Percentiles rank a stretch among this genome's conserved stretches.
These are phyloP conservation scores for Aureobasidium sp. DNA, from an alignment of 2,329 filamentous ascomycete species.

Conservation along the genomic window DNA sequence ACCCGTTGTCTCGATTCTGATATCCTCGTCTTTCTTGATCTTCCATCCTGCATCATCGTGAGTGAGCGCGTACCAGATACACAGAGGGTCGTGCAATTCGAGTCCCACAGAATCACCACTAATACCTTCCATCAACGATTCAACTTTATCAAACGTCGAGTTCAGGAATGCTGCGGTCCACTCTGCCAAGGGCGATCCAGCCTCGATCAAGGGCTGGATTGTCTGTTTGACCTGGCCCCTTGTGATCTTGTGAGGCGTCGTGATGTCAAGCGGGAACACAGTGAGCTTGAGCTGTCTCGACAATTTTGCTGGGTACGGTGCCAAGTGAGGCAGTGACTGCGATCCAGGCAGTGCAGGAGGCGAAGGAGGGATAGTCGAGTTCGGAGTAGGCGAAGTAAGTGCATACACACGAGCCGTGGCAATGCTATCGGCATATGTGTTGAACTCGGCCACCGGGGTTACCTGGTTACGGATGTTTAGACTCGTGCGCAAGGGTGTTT, in stretches of 20 bases:
- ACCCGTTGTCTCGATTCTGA: constrained; percentile 79
- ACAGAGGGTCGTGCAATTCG: constrained; percentile 42
- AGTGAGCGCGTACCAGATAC: constrained; percentile 28
- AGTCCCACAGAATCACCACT: constrained; percentile 33
- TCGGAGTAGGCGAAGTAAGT: constrained; percentile 52
- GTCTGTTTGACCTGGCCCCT: constrained; percentile 33
- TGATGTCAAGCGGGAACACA: constrained; percentile 45
- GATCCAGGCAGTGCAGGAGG: constrained; percentile 38
- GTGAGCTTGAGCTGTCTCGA: constrained; percentile 38
- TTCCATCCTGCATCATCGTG: constrained; percentile 28
- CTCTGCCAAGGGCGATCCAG: constrained; percentile 37
- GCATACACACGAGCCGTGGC: constrained; percentile 44
- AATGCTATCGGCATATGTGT: constrained; percentile 73
- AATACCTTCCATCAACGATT: constrained; percentile 32
- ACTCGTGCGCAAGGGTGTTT: constrained; percentile 26
- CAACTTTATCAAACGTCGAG: constrained; percentile 41
- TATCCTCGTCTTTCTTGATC: constrained; percentile 57
- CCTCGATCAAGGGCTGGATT: constrained; percentile 24
- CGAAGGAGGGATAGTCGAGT: constrained; percentile 68
- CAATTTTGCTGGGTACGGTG: constrained; percentile 37
- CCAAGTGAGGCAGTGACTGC: constrained; percentile 21
- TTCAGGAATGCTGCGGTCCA: constrained; percentile 41
- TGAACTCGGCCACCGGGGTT: constrained; percentile 85
- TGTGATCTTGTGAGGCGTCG: constrained; percentile 37
- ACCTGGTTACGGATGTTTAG: constrained; percentile 39